A percentile compares a stretch with the other conserved stretches of the same genome.
Evolutionary conservation across 257 asterid species (phyloP).

Genomic region (Solanum sejunctum): DNA sequence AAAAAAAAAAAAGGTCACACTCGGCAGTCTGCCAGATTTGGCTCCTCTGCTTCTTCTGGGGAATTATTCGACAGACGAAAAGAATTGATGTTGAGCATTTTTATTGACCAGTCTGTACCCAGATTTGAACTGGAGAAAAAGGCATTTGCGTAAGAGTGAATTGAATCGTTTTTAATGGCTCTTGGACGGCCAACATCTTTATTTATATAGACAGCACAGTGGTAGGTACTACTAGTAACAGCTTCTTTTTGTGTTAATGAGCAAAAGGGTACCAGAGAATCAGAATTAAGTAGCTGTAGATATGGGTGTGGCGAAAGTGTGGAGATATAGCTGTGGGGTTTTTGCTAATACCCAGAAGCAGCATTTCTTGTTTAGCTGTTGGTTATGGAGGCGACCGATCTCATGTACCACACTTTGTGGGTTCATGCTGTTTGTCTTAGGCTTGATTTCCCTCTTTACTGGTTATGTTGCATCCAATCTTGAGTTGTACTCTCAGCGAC

Average conservation of each 20-base stretch:
- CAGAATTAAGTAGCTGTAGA: conserved; percentile 5
- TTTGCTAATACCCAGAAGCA: conserved; percentile 9
- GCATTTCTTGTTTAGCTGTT: background rate
- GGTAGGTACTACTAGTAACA: background rate
- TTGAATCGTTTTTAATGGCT: background rate
- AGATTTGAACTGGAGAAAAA: background rate
- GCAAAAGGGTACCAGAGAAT: background rate
- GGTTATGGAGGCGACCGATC: conserved; percentile 33
- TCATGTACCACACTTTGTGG: conserved; percentile 86
- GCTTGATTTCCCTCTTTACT: conserved; percentile 82
- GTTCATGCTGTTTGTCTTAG: conserved; percentile 59
- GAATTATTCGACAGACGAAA: background rate
- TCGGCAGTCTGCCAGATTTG: background rate
- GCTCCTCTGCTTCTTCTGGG: background rate
- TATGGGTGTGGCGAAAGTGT: conserved; percentile 67
- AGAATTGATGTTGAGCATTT: background rate
- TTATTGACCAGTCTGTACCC: background rate
- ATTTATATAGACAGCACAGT: background rate
- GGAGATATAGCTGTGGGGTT: conserved; percentile 30
- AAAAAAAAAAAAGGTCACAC: background rate
- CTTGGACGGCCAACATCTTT: background rate
- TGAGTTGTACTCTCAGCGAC: conserved; percentile 79
- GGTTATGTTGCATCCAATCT: conserved; percentile 95
- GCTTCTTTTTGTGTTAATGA: background rate
- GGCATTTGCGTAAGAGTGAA: background rate